Evolutionary conservation across 192 early-diverging fungal genomes (phyloP), one percentile per base, ranked within the genome.

Genomic region (Jimgerdemannia flammicorona): DNA sequence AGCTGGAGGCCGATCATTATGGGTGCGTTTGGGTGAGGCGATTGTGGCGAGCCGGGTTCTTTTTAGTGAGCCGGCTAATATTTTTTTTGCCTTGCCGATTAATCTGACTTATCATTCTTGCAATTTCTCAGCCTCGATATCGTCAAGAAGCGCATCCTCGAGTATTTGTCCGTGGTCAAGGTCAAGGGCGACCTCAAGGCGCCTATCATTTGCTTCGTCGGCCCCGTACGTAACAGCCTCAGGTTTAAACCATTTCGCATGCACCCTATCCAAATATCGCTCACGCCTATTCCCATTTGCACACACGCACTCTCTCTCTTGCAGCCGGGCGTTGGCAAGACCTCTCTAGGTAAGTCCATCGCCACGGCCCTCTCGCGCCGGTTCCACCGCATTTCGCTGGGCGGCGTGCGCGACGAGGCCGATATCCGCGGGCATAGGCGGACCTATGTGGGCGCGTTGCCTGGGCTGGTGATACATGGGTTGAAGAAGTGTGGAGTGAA

Each of bases 341-440:
- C 95, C 1, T 91, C 89, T 65, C 77, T 96, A 3, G 95, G 94
- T 20, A 89, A 91, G 75, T 92, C 90, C 3, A 93, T 96, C 74
- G 95, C 94, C 1, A 83, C 78, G 40, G 89, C 95, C 1, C 80
- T 96, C 69, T 87, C 87, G 3, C 83, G 95, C 7, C 88, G 93
- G 74, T 96, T 96, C 79, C 88, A 95, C 77, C 87, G 95, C 20
- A 91, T 96, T 20, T 89, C 91, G 1, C 78, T 96, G 8, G 95
- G 95, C 17, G 95, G 95, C 41, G 89, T 96, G 2, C 84, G 92
- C 64, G 95, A 96, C 79, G 95, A 94, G 80, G 93, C 95, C 11
- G 95, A 96, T 75, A 95, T 96, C 70, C 83, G 93, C 43, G 95
- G 95, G 18, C 95, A 96, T 77, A 85, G 95, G 40, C 87, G 94